These are phyloP conservation scores for Rhodomyrtus tomentosa DNA, from an alignment of 345 rosid species.

Conservation along the genomic window DNA sequence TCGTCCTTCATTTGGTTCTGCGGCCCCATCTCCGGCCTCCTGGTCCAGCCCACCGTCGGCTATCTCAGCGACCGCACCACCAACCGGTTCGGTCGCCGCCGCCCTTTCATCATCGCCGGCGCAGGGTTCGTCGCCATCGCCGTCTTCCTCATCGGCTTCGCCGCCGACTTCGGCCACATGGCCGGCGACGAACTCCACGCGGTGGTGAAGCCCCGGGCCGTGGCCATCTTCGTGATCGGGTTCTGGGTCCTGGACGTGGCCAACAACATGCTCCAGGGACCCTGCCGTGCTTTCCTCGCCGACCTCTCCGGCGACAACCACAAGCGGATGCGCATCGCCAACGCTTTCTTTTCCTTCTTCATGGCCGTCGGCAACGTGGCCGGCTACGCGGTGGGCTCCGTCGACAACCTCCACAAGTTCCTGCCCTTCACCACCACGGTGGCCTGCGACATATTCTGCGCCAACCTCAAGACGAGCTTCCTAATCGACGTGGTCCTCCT, in stretches of 20 bases:
- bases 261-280: conserved; percentile 44
- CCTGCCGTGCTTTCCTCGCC: conserved; percentile 32
- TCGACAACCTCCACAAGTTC: conserved; percentile 8
- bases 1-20: conserved; percentile 41
- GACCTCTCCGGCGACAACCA: conserved; percentile 25
- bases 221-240: conserved; percentile 29
- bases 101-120: conserved; percentile 31
- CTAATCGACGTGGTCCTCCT: conserved; percentile 26
- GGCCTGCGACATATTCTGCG: conserved; percentile 37
- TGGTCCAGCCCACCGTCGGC: conserved; percentile 36
- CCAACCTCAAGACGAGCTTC: conserved; percentile 37
- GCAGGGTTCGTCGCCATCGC: conserved; percentile 19
- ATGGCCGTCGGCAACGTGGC: conserved; percentile 42
- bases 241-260: conserved; percentile 46
- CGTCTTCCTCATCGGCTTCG: conserved; percentile 32
- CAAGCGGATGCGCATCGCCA: conserved; percentile 21
- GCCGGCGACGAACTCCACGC: conserved; percentile 14
- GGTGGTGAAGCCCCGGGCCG: conserved; percentile 21
- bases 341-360: conserved; percentile 29
- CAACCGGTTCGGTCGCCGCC: conserved; percentile 31
- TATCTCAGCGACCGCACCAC: conserved; percentile 31
- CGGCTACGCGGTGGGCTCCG: conserved; percentile 31
- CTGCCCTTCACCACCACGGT: conserved; percentile 28
- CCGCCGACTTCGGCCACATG: conserved; percentile 30
- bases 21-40: conserved; percentile 37